Base-by-base conservation (phyloP, 257 asterid species). In the Lithospermum erythrorhizon region DNA sequence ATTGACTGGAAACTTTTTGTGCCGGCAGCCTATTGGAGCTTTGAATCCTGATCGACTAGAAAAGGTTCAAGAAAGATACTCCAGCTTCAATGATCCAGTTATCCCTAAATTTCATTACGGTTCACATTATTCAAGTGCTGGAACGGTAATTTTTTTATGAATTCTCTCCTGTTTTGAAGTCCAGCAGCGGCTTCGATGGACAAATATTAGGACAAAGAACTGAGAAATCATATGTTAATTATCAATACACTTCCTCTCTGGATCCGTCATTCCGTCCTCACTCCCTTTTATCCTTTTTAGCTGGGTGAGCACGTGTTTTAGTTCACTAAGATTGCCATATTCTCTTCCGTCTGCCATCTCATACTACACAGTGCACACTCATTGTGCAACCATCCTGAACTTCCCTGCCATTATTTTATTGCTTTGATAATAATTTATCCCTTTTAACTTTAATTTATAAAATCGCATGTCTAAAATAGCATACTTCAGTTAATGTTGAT, bases 101-200 rank as follows among this genome's bases (percentile, higher is more conserved):
- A 91, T 91, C 70, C 98, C 98, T 58, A 88, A 89, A 75, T 91
- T 91, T 68, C 98, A 85, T 78, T 91, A 88, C 71, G 98, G 98
- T 64, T 91, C 98, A 63, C 98, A 91, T 80, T 91, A 91, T 68
- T 91, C 98, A 73, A 91, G 94, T 74, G 96, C 98, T 68, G 98
- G 97, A 84, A 82, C 89, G 61, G 98, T 91, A 83, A 61, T 88
- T 74, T 70, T 65, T 70, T 71, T 48, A 24, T 49, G 18, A 49
- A 10, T 57, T 3, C 61, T 67, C 49, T 27, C 68, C 49, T 65
- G 68, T 62, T 55, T 15, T 29, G 61, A 35, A 35, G 47, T 35
- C 14, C 15, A 35, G 47, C 32, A 27, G 32, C 6, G 32, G 32
- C 6, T 27, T 6, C 6, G 6, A 27, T 27, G 32, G 32, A 27